Percentiles rank a stretch among this genome's conserved stretches.
phyloP scores from a whole-genome alignment of 108 stramenopile species.

The Skeletonema costatum region DNA sequence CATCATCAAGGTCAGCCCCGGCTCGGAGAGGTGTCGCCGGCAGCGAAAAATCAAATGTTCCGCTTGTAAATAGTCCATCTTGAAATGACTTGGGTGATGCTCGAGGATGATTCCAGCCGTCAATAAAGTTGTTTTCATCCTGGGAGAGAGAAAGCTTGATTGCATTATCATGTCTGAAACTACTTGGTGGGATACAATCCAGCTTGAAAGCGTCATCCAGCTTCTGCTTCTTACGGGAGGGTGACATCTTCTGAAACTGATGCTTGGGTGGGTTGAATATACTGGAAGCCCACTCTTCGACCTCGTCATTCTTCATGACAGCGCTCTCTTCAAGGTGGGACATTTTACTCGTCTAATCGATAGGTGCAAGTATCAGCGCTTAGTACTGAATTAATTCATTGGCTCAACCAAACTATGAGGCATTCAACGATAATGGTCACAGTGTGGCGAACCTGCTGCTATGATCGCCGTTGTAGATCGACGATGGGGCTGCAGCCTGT shows the following conservation, averaged over 20 bases:
- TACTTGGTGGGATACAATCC: background rate
- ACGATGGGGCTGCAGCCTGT: background rate
- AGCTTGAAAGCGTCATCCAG: background rate
- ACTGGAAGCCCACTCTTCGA: background rate
- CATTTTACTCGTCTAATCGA: background rate
- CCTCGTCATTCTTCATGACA: background rate
- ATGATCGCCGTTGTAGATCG: background rate
- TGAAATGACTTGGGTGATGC: background rate
- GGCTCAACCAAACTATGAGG: background rate
- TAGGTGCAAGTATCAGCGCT: background rate
- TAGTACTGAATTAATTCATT: background rate
- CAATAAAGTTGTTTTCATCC: background rate
- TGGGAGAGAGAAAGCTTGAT: background rate
- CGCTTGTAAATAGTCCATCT: constrained; percentile 1
- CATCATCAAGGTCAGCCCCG: background rate
- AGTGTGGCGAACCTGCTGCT: background rate
- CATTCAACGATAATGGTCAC: background rate
- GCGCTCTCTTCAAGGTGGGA: background rate
- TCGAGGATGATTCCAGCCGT: background rate
- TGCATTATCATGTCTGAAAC: background rate
- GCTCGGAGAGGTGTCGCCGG: background rate
- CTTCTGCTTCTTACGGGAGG: constrained; percentile 1
- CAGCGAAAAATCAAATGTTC: background rate
- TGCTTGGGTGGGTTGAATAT: background rate
- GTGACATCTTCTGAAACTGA: background rate